A percentile compares a stretch with the other conserved stretches of the same genome.
Evolutionary conservation across 371 early-diverging fungal genomes (phyloP).

Genomic region (Apophysomyces trapeziformis): DNA sequence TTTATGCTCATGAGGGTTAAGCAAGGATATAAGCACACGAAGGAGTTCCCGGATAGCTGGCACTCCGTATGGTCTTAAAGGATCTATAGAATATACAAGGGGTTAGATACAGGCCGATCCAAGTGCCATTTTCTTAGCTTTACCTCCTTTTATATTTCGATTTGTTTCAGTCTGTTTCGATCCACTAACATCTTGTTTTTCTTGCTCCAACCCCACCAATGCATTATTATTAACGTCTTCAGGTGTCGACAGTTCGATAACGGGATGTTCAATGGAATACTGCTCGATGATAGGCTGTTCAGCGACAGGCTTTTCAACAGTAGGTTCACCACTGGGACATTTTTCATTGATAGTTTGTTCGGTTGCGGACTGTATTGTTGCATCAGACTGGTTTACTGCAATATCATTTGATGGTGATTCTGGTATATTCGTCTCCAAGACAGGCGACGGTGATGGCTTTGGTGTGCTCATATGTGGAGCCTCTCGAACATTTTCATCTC

Average conservation of each 20-base stretch:
- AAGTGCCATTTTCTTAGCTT: neutral
- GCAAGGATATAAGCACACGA: conserved; percentile 86
- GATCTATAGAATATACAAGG: neutral
- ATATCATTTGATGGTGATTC: neutral
- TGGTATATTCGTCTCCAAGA: conserved; percentile 2
- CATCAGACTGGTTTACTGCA: conserved; percentile 14
- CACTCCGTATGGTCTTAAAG: conserved; percentile 70
- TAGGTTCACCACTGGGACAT: too few species aligned
- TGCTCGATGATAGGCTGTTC: too few species aligned
- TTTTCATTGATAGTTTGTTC: neutral
- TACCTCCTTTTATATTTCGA: conserved; percentile 7
- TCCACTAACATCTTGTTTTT: conserved; percentile 6
- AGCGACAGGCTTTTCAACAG: too few species aligned
- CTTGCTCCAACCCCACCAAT: conserved; percentile 13
- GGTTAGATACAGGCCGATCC: too few species aligned
- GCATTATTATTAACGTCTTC: conserved; percentile 13
- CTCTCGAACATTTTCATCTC: conserved; percentile 15
- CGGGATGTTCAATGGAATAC: too few species aligned
- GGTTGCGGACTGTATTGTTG: conserved; percentile 11
- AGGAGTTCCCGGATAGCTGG: conserved; percentile 89
- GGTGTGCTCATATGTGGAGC: conserved; percentile 52
- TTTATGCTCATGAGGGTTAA: conserved; percentile 89
- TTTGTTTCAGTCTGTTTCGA: neutral
- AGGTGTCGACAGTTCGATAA: too few species aligned
- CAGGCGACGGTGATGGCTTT: conserved; percentile 33